These are phyloP conservation scores for Corymbia citriodora DNA, from an alignment of 441 rosid species.

Conservation along the genomic window DNA sequence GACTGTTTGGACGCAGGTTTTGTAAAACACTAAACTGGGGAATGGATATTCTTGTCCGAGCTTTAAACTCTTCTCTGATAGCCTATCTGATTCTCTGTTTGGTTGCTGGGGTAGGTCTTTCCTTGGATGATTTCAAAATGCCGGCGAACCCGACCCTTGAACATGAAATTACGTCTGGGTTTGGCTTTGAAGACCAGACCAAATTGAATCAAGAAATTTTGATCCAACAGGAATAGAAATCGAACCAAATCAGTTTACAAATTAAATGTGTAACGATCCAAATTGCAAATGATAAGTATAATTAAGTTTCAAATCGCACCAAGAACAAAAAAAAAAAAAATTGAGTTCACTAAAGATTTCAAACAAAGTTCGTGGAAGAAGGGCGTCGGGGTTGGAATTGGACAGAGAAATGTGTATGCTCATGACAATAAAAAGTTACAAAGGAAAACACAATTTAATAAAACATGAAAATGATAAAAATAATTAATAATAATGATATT, in stretches of 20 bases:
- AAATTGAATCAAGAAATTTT: neutral
- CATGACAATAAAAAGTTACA: neutral
- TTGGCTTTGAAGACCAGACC: neutral
- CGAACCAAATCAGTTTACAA: too few species aligned
- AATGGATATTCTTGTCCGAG: neutral
- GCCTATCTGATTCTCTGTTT: neutral
- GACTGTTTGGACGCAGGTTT: neutral
- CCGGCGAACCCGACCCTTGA: neutral
- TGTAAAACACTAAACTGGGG: rapidly evolving
- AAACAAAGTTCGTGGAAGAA: neutral
- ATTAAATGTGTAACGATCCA: rapidly evolving
- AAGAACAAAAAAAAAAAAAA: neutral
- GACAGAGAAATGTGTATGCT: rapidly evolving
- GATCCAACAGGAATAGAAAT: rapidly evolving
- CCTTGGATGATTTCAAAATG: neutral
- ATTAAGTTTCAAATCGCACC: rapidly evolving
- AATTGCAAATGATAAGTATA: neutral
- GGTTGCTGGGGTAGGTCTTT: neutral
- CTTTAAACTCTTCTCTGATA: neutral
- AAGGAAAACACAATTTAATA: neutral
- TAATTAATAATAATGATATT: neutral
- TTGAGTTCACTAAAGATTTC: rapidly evolving
- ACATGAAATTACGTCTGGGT: neutral
- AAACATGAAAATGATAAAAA: neutral
- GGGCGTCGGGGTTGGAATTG: rapidly evolving